Conservation (phyloP, 805 yeast genomes). For the Saturnispora hagleri region DNA sequence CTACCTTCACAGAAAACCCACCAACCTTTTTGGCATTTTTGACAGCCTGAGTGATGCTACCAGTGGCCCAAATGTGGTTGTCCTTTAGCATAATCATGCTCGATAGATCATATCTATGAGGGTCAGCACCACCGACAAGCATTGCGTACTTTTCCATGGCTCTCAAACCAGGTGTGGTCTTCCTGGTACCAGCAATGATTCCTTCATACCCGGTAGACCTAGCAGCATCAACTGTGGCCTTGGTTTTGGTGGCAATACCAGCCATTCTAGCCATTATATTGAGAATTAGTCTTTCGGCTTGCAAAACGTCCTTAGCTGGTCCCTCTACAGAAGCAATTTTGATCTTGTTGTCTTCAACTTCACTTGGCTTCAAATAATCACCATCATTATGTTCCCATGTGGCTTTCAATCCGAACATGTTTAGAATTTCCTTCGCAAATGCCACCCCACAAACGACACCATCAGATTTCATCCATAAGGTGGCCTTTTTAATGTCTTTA, state of each 20-base stretch:
- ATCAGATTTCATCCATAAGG: conserved; percentile 68
- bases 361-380: conserved; percentile 36
- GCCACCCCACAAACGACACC: conserved; percentile 84
- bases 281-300: conserved; percentile 81
- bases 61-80: conserved; percentile 88
- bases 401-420: conserved; percentile 61
- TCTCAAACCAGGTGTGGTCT: conserved; percentile 95
- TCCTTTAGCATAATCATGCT: conserved; percentile 96
- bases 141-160: conserved; percentile 84
- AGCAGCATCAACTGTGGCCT: conserved; percentile 49
- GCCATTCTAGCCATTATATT: conserved; percentile 75
- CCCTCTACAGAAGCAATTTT: conserved; percentile 75
- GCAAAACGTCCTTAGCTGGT: conserved; percentile 65
- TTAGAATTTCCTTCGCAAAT: conserved; percentile 76
- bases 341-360: conserved; percentile 38
- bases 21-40: conserved; percentile 65
- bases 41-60: conserved; percentile 84
- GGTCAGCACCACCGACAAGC: conserved; percentile 91
- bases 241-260: conserved; percentile 78
- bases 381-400: conserved; percentile 78
- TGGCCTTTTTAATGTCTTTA: conserved; percentile 55
- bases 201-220: conserved; percentile 65
- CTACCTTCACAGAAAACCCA: conserved; percentile 85
- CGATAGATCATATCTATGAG: conserved; percentile 84
- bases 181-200: conserved; percentile 88